Conservation (phyloP, 176 grass and related monocot species). For the Avena sativa region DNA sequence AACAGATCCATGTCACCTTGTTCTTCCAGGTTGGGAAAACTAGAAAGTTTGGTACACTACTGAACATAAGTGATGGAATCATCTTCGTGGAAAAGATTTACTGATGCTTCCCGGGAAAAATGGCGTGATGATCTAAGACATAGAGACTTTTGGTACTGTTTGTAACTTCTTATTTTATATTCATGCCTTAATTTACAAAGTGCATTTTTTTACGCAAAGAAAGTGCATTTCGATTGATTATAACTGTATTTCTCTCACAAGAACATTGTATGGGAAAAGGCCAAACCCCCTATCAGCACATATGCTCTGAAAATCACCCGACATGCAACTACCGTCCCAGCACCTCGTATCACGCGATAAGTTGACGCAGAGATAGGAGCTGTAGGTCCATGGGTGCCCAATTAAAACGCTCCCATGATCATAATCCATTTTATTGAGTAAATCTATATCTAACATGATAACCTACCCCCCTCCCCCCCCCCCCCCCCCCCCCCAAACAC, state of each 20-base stretch:
- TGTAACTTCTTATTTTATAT: not conserved
- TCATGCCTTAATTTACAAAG: not conserved
- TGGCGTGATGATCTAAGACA: not conserved
- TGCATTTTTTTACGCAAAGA: not conserved
- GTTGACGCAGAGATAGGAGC: too few relatives aligned
- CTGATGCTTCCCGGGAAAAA: not conserved
- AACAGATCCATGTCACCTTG: not conserved
- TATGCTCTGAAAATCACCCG: too few relatives aligned
- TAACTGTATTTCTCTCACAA: not conserved
- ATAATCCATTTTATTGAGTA: not conserved
- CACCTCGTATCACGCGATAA: too few relatives aligned
- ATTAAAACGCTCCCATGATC: too few relatives aligned
- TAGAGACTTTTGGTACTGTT: slow-evolving; percentile 32
- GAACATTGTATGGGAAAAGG: too few relatives aligned
- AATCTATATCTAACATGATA: not conserved
- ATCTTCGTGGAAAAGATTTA: not conserved
- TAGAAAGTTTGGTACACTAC: not conserved
- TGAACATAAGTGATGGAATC: not conserved
- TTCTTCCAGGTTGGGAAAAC: not conserved
- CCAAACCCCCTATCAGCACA: too few relatives aligned
- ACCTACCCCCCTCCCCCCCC: too few relatives aligned
- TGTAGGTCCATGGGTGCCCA: too few relatives aligned
- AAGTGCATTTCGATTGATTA: not conserved
- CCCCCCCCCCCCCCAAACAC: too few relatives aligned
- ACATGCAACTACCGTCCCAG: too few relatives aligned